Percentiles rank a stretch among this genome's conserved stretches.
These are phyloP conservation scores for Neonectria faginata DNA, from an alignment of 2,329 filamentous ascomycete genomes.

Conservation along the genomic window DNA sequence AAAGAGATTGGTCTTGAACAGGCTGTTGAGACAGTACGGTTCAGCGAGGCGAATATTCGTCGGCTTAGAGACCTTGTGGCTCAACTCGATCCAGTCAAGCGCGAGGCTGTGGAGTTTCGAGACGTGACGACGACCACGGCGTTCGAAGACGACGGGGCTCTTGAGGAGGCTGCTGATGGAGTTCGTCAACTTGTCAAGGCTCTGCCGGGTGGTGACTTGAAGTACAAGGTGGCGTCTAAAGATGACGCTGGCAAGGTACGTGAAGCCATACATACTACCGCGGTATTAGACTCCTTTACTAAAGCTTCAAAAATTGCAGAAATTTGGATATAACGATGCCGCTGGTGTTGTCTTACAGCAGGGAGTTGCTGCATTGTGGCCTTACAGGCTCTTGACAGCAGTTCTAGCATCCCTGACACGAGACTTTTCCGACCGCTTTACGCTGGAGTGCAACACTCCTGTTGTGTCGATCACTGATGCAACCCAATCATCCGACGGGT, in stretches of 20 bases:
- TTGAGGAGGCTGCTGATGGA: constrained; percentile 13
- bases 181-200: constrained; percentile 23
- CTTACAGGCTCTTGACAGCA: constrained; percentile 59
- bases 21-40: constrained; percentile 56
- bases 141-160: constrained; percentile 24
- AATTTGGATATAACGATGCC: constrained; percentile 22
- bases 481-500: not conserved
- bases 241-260: constrained; percentile 12
- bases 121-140: constrained; percentile 23
- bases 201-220: constrained; percentile 22
- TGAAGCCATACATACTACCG: too few relatives aligned
- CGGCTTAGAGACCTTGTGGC: constrained; percentile 23
- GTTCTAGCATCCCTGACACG: constrained; percentile 53
- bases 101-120: constrained; percentile 29
- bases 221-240: constrained; percentile 18
- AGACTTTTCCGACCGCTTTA: constrained; percentile 45
- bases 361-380: constrained; percentile 59
- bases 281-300: not conserved
- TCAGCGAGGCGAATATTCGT: constrained; percentile 48
- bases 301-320: constrained; percentile 6
- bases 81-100: constrained; percentile 17
- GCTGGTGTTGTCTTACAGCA: constrained; percentile 52
- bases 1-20: constrained; percentile 47
- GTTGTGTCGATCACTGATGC: constrained; percentile 44
- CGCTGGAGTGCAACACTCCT: constrained; percentile 54